These are phyloP conservation scores for Russula ochroleuca DNA, from an alignment of 768 basidiomycete genomes.

Conservation along the genomic window DNA sequence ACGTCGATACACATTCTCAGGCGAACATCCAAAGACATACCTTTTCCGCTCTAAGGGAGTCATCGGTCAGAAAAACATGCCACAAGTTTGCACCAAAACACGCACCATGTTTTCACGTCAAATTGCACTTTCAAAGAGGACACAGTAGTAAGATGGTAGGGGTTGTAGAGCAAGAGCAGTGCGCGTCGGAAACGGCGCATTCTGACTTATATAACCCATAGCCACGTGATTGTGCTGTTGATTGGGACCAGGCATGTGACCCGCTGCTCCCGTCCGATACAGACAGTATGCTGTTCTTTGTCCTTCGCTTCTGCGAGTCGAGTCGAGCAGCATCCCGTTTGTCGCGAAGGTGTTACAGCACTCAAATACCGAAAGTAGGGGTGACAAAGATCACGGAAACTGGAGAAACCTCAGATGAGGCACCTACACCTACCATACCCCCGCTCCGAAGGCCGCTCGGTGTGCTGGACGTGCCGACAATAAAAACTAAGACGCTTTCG, in stretches of 20 bases:
- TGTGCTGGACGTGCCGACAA: slow-evolving; percentile 59
- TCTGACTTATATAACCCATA: slow-evolving; percentile 13
- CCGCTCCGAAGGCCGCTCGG: slow-evolving; percentile 70
- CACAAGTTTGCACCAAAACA: not conserved
- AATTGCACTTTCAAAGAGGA: slow-evolving; percentile 1
- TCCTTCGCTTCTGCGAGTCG: not conserved
- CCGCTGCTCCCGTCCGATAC: not conserved
- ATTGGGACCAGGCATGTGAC: not conserved
- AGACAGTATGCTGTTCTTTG: slow-evolving; percentile 1
- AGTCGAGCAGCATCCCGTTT: not conserved
- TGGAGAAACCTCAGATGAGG: slow-evolving; percentile 5
- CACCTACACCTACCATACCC: slow-evolving; percentile 15
- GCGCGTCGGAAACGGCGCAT: slow-evolving; percentile 4
- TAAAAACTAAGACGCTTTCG: slow-evolving; percentile 37
- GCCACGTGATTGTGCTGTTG: slow-evolving; percentile 14
- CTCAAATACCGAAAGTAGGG: slow-evolving; percentile 2
- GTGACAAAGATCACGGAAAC: not conserved
- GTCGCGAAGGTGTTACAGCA: slow-evolving; percentile 8
- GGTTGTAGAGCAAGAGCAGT: slow-evolving; percentile 18
- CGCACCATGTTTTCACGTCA: slow-evolving; percentile 18
- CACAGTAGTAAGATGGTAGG: slow-evolving; percentile 12
- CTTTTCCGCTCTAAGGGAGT: slow-evolving; percentile 23
- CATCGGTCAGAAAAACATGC: slow-evolving; percentile 1
- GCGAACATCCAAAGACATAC: not conserved
- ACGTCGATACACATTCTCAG: not conserved